Conservation (phyloP, 1,139 yeast genomes). For the Suhomyces wounanorum region DNA sequence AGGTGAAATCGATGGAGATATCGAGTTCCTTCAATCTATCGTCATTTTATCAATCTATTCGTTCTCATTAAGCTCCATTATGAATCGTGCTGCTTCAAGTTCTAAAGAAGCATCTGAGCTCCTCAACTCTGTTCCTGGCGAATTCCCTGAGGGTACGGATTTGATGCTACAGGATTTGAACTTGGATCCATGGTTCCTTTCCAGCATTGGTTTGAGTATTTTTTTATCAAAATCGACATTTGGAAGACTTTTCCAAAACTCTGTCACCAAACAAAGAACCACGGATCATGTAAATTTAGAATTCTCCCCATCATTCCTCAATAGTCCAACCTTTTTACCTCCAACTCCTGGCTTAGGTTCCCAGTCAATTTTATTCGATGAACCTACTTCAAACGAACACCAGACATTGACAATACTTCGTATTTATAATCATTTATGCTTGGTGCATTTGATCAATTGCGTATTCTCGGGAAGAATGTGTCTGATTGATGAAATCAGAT, state of each 20-base stretch:
- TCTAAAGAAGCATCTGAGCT: not conserved
- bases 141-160: constrained; percentile 3
- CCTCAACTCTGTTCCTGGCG: not conserved
- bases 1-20: constrained; percentile 29
- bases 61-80: constrained; percentile 54
- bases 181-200: constrained; percentile 63
- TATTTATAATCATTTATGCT: constrained; percentile 71
- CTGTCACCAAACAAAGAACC: not conserved
- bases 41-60: constrained; percentile 65
- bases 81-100: constrained; percentile 1
- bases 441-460: constrained; percentile 71
- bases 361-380: constrained; percentile 34
- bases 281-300: not conserved
- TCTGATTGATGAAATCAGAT: constrained; percentile 64
- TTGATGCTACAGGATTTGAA: constrained; percentile 22
- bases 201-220: constrained; percentile 60
- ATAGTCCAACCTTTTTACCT: constrained; percentile 3
- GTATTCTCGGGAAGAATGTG: constrained; percentile 75
- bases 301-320: constrained; percentile 3
- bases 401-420: constrained; percentile 56
- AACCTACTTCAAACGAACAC: constrained; percentile 43
- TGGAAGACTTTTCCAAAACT: constrained; percentile 26
- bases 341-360: not conserved
- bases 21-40: constrained; percentile 67
- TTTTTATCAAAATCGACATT: constrained; percentile 50